Percentiles rank a stretch among this genome's conserved stretches.
Evolutionary conservation across 2,329 filamentous ascomycete species (phyloP).

Genomic region (Lachnellula cervina): DNA sequence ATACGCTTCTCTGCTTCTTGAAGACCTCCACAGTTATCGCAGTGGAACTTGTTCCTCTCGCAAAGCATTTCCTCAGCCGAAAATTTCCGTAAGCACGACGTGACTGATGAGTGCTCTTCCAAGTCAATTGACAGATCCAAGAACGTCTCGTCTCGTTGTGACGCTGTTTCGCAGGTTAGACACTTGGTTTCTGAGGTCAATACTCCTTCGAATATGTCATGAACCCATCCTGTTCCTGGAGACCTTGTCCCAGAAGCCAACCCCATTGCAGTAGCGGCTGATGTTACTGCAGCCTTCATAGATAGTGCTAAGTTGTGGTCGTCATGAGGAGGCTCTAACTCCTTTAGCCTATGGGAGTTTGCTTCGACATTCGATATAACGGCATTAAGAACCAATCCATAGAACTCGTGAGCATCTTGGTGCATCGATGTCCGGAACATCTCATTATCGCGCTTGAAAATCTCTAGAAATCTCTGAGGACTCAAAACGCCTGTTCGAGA

Average conservation of each 20-base stretch:
- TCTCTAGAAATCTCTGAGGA: conserved; percentile 87
- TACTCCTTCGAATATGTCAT: conserved; percentile 93
- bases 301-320: conserved; percentile 47
- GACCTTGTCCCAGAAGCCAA: conserved; percentile 40
- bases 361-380: conserved; percentile 90
- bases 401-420: conserved; percentile 96
- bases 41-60: conserved; percentile 98
- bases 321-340: conserved; percentile 40
- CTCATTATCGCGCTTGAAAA: conserved; percentile 90
- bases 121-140: conserved; percentile 93
- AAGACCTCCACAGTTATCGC: conserved; percentile 90
- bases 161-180: conserved; percentile 91
- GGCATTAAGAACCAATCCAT: conserved; percentile 91
- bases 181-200: conserved; percentile 95
- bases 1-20: conserved; percentile 98
- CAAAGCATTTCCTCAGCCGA: conserved; percentile 98
- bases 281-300: conserved; percentile 41
- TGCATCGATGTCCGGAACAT: conserved; percentile 98
- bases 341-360: conserved; percentile 64
- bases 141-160: conserved; percentile 92
- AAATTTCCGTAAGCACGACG: conserved; percentile 90
- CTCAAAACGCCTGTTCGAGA: conserved; percentile 86
- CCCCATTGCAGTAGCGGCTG: conserved; percentile 37
- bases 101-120: conserved; percentile 92
- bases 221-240: conserved; percentile 79